A percentile compares a stretch with the other conserved stretches of the same genome.
Evolutionary conservation across 2,329 filamentous ascomycete genomes (phyloP).

Genomic region (Zasmidium citrigriseum): DNA sequence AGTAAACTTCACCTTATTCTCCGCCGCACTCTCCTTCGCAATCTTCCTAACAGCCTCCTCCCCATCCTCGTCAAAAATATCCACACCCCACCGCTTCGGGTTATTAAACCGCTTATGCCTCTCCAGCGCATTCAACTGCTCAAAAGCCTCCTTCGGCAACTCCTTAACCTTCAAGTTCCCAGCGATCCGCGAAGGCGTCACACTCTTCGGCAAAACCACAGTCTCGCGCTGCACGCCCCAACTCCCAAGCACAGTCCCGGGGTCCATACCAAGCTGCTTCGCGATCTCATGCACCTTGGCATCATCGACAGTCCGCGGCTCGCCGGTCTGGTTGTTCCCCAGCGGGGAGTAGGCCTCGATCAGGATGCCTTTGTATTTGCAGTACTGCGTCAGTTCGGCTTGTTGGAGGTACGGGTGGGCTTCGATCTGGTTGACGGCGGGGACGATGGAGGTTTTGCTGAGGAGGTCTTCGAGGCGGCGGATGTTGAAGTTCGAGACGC

Average conservation of each 20-base stretch:
- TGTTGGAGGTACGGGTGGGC: slow-evolving; percentile 27
- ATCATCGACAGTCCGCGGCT: slow-evolving; percentile 22
- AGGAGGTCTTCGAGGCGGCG: slow-evolving; percentile 26
- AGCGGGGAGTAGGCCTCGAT: slow-evolving; percentile 25
- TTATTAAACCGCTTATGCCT: slow-evolving; percentile 48
- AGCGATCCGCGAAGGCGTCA: slow-evolving; percentile 26
- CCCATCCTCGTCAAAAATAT: slow-evolving; percentile 48
- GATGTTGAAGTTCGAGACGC: slow-evolving; percentile 31
- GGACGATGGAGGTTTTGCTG: slow-evolving; percentile 20
- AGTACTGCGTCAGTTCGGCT: slow-evolving; percentile 20
- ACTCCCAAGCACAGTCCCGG: slow-evolving; percentile 18
- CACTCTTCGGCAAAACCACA: slow-evolving; percentile 23
- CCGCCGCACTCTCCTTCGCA: slow-evolving; percentile 37
- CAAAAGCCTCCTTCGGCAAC: slow-evolving; percentile 39
- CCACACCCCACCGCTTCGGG: slow-evolving; percentile 45
- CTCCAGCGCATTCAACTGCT: slow-evolving; percentile 43
- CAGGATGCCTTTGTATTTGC: slow-evolving; percentile 25
- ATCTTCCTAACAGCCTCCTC: slow-evolving; percentile 39
- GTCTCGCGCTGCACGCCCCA: slow-evolving; percentile 23
- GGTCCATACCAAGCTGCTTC: slow-evolving; percentile 15
- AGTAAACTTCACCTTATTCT: slow-evolving; percentile 39
- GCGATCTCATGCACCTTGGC: slow-evolving; percentile 21
- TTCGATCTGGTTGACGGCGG: slow-evolving; percentile 29
- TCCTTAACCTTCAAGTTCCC: slow-evolving; percentile 29
- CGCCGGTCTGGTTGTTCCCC: slow-evolving; percentile 40